Percentiles rank a stretch among this genome's conserved stretches.
Conservation (phyloP, 2,329 filamentous ascomycete species). For the Paraconiothyrium sp. region DNA sequence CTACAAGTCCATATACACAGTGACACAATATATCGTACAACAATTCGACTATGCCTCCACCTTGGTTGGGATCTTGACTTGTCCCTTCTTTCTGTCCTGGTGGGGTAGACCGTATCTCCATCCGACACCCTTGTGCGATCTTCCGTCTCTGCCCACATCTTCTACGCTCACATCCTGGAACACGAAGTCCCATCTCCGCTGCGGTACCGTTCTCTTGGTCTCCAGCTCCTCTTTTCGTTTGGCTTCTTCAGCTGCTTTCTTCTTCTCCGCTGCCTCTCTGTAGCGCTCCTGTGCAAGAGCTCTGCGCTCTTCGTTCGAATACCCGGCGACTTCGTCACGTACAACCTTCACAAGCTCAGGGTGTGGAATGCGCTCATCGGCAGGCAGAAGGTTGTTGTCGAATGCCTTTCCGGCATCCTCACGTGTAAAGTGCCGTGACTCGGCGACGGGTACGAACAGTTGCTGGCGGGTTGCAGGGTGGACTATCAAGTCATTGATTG, state of each 20-base stretch:
- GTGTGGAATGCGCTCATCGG: slow-evolving; percentile 71
- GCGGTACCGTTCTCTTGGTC: slow-evolving; percentile 55
- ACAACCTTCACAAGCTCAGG: slow-evolving; percentile 64
- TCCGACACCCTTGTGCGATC: slow-evolving; percentile 63
- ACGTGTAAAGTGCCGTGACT: slow-evolving; percentile 72
- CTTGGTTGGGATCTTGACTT: slow-evolving; percentile 69
- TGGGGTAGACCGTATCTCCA: slow-evolving; percentile 70
- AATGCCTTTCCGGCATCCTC: slow-evolving; percentile 72
- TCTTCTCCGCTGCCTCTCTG: slow-evolving; percentile 44
- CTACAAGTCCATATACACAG: slow-evolving; percentile 32
- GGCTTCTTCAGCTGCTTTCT: slow-evolving; percentile 52
- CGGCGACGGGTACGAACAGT: slow-evolving; percentile 71
- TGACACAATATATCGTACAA: slow-evolving; percentile 36
- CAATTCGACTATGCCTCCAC: slow-evolving; percentile 55
- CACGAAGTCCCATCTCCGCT: slow-evolving; percentile 67
- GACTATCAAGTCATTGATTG: slow-evolving; percentile 71
- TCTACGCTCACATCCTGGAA: slow-evolving; percentile 67
- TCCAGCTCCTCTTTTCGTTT: slow-evolving; percentile 56
- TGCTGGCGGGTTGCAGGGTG: slow-evolving; percentile 64
- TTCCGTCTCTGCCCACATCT: slow-evolving; percentile 64
- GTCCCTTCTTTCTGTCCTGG: slow-evolving; percentile 69
- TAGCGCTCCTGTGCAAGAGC: slow-evolving; percentile 43
- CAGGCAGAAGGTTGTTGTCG: slow-evolving; percentile 65
- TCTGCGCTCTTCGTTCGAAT: slow-evolving; percentile 46
- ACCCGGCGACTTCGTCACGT: slow-evolving; percentile 46